phyloP scores from a whole-genome alignment of 441 rosid species.

The Populus hybrid region DNA sequence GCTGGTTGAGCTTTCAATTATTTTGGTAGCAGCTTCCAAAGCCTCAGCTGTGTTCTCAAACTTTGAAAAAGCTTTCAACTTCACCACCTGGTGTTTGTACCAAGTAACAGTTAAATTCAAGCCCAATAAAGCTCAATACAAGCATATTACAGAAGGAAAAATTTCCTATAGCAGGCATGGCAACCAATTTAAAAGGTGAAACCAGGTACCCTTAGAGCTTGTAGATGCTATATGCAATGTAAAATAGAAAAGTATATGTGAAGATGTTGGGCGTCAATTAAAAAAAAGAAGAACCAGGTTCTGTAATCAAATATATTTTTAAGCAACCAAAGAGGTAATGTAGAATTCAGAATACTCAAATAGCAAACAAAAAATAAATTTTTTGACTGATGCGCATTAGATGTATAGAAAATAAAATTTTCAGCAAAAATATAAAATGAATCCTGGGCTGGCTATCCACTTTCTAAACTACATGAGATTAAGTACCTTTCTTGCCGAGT shows the following conservation, averaged over 20 bases:
- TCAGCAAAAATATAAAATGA: not conserved
- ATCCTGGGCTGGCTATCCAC: not conserved
- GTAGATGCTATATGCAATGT: not conserved
- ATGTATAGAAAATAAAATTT: not conserved
- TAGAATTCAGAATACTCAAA: not conserved
- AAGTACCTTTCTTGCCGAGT: constrained; percentile 63
- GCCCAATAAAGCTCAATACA: not conserved
- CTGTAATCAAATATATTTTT: not conserved
- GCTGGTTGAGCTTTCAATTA: constrained; percentile 65
- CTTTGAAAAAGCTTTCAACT: constrained; percentile 78
- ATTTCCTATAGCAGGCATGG: not conserved
- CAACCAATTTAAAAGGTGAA: not conserved
- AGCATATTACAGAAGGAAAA: not conserved
- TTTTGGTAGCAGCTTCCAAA: constrained; percentile 70
- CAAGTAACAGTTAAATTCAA: constrained; percentile 1
- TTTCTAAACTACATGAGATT: not conserved
- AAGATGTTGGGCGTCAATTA: not conserved
- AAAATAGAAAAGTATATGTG: not conserved
- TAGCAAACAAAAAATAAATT: not conserved
- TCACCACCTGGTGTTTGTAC: constrained; percentile 47
- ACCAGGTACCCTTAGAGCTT: not conserved
- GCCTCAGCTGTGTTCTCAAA: constrained; percentile 90
- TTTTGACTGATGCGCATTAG: not conserved
- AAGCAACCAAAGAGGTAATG: not conserved
- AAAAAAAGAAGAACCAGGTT: not conserved